Evolutionary conservation across 1,284 basidiomycete genomes (phyloP).

Genomic region (Boletus smithii): DNA sequence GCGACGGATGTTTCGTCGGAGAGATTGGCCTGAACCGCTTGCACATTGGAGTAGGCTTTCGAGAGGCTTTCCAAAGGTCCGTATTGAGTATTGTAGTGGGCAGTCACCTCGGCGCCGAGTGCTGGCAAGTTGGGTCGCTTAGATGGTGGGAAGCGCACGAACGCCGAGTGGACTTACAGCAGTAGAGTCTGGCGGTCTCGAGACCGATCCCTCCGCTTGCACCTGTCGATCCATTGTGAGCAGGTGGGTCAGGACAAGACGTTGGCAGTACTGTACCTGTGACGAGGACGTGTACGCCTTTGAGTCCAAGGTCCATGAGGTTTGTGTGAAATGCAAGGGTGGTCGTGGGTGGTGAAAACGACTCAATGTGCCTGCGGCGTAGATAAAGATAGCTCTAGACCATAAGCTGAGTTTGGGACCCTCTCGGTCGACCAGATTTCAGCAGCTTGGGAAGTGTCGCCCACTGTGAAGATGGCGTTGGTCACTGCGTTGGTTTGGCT

Average conservation of each 20-base stretch:
- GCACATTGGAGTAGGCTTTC: conserved; percentile 37
- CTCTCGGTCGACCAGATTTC: background rate
- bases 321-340: background rate
- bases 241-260: background rate
- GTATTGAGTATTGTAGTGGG: conserved; percentile 64
- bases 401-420: conserved; percentile 9
- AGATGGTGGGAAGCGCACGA: background rate
- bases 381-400: conserved; percentile 16
- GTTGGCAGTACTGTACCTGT: conserved; percentile 31
- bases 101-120: conserved; percentile 67
- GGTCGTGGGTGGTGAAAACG: conserved; percentile 1
- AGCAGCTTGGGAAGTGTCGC: too few species aligned
- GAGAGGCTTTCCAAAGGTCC: conserved; percentile 45
- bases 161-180: conserved; percentile 38
- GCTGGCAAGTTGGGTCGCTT: conserved; percentile 37
- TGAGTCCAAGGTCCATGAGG: conserved; percentile 38
- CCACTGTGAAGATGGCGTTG: too few species aligned
- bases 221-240: conserved; percentile 37
- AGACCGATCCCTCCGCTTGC: conserved; percentile 68
- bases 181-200: conserved; percentile 51
- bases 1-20: conserved; percentile 51
- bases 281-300: conserved; percentile 39
- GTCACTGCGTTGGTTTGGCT: too few species aligned
- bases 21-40: conserved; percentile 55
- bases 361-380: conserved; percentile 1